Conservation (phyloP, 2,329 filamentous ascomycete species). For the Diaporthe batatas region DNA sequence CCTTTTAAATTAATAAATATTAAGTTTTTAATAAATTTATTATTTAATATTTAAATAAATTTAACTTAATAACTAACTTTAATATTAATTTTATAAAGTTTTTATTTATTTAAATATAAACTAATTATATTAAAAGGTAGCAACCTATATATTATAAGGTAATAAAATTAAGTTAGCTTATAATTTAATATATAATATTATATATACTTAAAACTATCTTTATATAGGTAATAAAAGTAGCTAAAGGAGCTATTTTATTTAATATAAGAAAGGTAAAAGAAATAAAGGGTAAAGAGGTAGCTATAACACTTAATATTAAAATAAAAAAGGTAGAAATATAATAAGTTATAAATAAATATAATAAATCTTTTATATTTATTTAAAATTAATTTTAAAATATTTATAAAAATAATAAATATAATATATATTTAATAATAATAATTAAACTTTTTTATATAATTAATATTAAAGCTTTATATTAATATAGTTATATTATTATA, state of each 20-base stretch:
- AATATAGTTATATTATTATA: background rate
- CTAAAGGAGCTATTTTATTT: too few relatives aligned
- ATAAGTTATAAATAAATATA: background rate
- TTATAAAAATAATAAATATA: constrained; percentile 2
- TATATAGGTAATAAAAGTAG: background rate
- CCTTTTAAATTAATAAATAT: background rate
- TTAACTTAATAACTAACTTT: background rate
- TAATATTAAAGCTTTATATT: background rate
- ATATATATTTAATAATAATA: background rate
- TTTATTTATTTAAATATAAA: background rate
- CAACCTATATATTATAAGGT: background rate
- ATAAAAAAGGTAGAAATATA: background rate
- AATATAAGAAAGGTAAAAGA: too few relatives aligned
- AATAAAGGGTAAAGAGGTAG: too few relatives aligned
- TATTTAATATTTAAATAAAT: background rate
- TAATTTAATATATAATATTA: background rate
- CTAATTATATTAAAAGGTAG: background rate
- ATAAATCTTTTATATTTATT: background rate
- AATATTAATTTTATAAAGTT: background rate
- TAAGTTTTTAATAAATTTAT: background rate
- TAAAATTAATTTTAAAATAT: background rate
- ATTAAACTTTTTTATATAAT: background rate
- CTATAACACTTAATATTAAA: too few relatives aligned
- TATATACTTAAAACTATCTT: background rate
- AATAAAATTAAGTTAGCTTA: background rate